Evolutionary conservation across 495 filamentous ascomycete species (phyloP).

Genomic region (Podospora tetraspora): DNA sequence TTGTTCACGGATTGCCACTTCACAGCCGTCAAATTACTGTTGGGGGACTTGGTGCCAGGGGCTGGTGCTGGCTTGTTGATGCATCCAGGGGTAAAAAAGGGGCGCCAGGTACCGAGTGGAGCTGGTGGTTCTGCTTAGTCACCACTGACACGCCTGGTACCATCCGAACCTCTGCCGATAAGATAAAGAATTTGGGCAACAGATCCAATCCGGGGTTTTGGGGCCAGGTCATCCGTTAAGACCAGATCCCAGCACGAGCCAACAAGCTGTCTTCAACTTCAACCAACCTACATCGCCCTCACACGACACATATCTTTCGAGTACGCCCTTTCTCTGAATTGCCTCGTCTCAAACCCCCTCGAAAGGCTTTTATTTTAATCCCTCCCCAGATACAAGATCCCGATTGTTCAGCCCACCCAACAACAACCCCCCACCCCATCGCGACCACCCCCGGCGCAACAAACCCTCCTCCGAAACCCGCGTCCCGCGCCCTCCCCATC

Average conservation of each 20-base stretch:
- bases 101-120: background rate
- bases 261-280: background rate
- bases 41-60: background rate
- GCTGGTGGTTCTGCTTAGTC: background rate
- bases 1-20: background rate
- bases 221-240: background rate
- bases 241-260: background rate
- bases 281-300: background rate
- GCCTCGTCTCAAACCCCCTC: background rate
- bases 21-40: background rate
- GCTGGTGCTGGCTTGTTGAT: background rate
- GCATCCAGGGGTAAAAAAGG: background rate
- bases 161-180: background rate
- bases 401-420: background rate
- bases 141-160: background rate
- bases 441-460: background rate
- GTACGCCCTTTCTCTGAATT: background rate
- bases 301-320: background rate
- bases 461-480: background rate
- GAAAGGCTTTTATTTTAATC: background rate
- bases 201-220: background rate
- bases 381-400: background rate
- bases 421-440: background rate
- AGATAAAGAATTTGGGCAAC: background rate
- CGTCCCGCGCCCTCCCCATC: too few relatives aligned